phyloP scores from a whole-genome alignment of 2,329 filamentous ascomycete species.

The Ceratocystiopsis minuta region DNA sequence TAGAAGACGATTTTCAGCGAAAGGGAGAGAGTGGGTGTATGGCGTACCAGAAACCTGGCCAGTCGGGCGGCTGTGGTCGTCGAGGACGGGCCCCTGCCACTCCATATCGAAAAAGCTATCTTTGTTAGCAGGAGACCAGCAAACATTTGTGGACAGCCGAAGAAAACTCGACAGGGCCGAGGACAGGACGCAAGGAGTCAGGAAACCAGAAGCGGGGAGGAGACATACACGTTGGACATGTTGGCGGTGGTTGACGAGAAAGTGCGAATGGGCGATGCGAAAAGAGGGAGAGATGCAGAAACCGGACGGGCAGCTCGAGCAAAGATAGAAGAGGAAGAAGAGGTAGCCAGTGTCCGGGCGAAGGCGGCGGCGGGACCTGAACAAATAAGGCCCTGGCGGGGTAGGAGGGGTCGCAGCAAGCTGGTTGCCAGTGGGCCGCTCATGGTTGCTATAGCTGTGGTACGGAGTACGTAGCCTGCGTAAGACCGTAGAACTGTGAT shows the following conservation, averaged over 20 bases:
- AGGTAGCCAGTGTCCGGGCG: constrained; percentile 7
- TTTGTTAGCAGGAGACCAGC: no score
- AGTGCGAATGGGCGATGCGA: constrained; percentile 11
- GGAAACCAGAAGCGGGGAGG: constrained; percentile 3
- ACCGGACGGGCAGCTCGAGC: constrained; percentile 1
- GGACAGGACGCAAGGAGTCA: not conserved
- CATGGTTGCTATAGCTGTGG: constrained; percentile 2
- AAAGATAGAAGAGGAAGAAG: constrained; percentile 14
- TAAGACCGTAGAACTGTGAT: no score
- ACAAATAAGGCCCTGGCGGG: constrained; percentile 17
- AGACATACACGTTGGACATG: constrained; percentile 46
- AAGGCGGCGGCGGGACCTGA: constrained; percentile 11
- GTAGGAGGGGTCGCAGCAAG: constrained; percentile 22
- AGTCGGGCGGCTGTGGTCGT: constrained; percentile 39
- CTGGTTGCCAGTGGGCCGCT: constrained; percentile 11
- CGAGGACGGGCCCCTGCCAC: constrained; percentile 56
- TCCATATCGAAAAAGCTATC: constrained; percentile 51
- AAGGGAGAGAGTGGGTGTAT: not conserved
- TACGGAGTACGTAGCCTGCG: no score
- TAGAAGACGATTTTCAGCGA: not conserved
- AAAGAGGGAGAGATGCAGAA: constrained; percentile 16
- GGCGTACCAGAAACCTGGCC: constrained; percentile 35
- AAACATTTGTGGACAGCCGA: not conserved
- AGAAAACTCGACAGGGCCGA: not conserved
- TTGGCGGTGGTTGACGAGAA: constrained; percentile 28